phyloP scores from a whole-genome alignment of 768 basidiomycete genomes.

The Terana coerulea region DNA sequence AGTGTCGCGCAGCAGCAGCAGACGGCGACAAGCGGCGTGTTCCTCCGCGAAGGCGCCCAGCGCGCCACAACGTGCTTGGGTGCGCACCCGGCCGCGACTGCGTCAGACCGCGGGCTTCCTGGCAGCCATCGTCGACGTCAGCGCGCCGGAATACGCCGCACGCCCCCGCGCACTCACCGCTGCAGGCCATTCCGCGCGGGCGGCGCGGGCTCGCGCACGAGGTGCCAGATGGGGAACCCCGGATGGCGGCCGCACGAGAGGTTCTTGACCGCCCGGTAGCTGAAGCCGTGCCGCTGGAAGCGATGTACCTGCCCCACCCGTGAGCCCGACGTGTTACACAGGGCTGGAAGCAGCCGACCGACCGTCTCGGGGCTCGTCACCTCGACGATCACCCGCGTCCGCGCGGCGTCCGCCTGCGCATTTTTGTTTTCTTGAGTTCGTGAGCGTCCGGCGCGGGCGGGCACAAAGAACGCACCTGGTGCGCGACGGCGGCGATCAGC shows the following conservation, averaged over 20 bases:
- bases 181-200: background rate
- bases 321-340: background rate
- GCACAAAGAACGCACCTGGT: constrained; percentile 1
- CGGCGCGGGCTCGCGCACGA: constrained; percentile 7
- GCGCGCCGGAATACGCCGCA: too few relatives aligned
- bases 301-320: constrained; percentile 8
- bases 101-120: too few relatives aligned
- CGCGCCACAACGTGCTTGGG: too few relatives aligned
- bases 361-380: constrained; percentile 10
- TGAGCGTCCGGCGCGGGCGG: background rate
- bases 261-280: constrained; percentile 15
- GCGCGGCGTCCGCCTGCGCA: constrained; percentile 3
- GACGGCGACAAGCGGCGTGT: too few relatives aligned
- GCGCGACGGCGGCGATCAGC: constrained; percentile 1
- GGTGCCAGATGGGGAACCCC: constrained; percentile 15
- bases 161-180: too few relatives aligned
- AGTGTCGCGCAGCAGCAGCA: too few relatives aligned
- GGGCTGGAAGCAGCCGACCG: background rate
- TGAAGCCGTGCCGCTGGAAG: constrained; percentile 10
- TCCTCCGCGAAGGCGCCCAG: too few relatives aligned
- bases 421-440: background rate
- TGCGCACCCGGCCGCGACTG: too few relatives aligned
- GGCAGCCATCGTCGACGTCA: too few relatives aligned
- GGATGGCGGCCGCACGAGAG: constrained; percentile 5
- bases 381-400: background rate